Percentiles rank a stretch among this genome's conserved stretches.
These are phyloP conservation scores for Trebouxia sp. DNA, from an alignment of 139 green algal genomes.

Conservation along the genomic window DNA sequence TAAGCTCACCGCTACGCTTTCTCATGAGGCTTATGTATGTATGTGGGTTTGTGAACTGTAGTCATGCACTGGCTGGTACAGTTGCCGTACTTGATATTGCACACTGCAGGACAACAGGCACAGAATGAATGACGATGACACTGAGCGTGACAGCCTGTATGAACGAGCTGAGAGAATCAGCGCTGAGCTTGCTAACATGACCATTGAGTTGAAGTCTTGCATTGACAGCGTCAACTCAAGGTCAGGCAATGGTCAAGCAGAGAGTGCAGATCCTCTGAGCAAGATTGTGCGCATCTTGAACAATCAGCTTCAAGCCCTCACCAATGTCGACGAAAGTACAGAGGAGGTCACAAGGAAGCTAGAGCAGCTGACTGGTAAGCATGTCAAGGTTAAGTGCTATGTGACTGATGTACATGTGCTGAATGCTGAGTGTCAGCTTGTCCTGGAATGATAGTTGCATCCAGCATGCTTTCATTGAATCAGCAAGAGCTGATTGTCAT, in stretches of 20 bases:
- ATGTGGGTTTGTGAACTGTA: not conserved
- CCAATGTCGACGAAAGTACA: slow-evolving; percentile 44
- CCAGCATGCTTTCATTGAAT: too few relatives aligned
- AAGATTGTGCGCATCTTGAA: slow-evolving; percentile 87
- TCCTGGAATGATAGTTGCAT: too few relatives aligned
- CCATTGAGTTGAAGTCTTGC: slow-evolving; percentile 55
- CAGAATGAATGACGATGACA: slow-evolving; percentile 47
- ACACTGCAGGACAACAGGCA: slow-evolving; percentile 46
- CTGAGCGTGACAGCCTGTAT: slow-evolving; percentile 71
- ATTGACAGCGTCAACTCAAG: slow-evolving; percentile 59
- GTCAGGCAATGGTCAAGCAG: slow-evolving; percentile 51
- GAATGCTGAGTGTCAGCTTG: not conserved
- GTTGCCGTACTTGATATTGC: not conserved
- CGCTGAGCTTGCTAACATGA: slow-evolving; percentile 49
- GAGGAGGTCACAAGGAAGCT: slow-evolving; percentile 14
- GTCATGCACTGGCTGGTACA: not conserved
- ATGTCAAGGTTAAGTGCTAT: not conserved
- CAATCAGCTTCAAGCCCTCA: slow-evolving; percentile 87
- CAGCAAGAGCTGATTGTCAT: too few relatives aligned
- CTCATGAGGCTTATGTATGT: not conserved
- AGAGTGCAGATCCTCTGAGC: slow-evolving; percentile 66
- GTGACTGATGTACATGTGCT: not conserved
- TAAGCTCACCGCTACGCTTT: not conserved
- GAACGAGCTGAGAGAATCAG: slow-evolving; percentile 49
- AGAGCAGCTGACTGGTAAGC: slow-evolving; percentile 16